phyloP scores from a whole-genome alignment of 192 early-diverging fungal genomes.

The Mortierella hygrophila region DNA sequence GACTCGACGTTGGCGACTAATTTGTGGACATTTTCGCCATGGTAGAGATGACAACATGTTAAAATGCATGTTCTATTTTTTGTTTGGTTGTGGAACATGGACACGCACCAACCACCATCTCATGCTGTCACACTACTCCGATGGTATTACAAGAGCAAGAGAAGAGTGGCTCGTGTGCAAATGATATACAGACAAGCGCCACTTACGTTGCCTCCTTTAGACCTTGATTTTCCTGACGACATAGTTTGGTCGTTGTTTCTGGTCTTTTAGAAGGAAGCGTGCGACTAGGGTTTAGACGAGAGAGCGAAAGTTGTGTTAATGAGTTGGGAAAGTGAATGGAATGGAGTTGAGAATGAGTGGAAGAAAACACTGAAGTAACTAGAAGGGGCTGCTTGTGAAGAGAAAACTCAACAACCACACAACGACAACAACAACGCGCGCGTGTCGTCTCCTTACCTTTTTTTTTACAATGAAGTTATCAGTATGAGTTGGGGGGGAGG shows the following conservation, averaged over 20 bases:
- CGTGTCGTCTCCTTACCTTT: not conserved
- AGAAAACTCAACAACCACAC: not conserved
- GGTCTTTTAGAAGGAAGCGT: not conserved
- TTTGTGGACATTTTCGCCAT: not conserved
- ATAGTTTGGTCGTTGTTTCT: not conserved
- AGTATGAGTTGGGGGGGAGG: not conserved
- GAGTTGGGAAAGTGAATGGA: not conserved
- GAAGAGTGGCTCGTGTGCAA: constrained; percentile 15
- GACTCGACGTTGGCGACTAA: constrained; percentile 33
- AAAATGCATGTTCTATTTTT: not conserved
- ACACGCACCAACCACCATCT: constrained; percentile 6
- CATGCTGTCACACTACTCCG: not conserved
- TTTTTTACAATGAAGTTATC: not conserved
- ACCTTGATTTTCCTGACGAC: not conserved
- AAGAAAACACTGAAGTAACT: too few species aligned
- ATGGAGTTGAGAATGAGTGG: not conserved
- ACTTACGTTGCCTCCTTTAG: not conserved
- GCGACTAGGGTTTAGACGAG: not conserved
- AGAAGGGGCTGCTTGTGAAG: not conserved
- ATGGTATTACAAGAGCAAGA: not conserved
- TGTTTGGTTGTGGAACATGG: not conserved
- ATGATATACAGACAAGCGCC: not conserved
- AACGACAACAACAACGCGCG: not conserved
- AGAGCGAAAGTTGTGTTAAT: not conserved
- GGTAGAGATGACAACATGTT: not conserved